Conservation (phyloP, 345 rosid species). For the Salix viminalis region DNA sequence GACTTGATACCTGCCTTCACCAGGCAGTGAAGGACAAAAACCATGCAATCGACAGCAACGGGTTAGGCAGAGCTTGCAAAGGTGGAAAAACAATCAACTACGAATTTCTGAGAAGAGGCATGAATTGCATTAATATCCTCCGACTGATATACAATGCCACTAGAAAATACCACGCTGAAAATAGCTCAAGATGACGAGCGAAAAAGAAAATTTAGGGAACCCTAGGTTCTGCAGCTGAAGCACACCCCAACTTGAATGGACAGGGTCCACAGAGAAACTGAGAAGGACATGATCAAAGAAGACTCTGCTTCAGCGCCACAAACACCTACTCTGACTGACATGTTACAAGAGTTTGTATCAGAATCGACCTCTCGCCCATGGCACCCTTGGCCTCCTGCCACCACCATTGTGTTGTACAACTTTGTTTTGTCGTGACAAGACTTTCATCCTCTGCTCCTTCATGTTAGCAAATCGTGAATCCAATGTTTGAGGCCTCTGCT, state of each 20-base stretch:
- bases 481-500: conserved; percentile 65
- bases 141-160: conserved; percentile 4
- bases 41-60: not conserved
- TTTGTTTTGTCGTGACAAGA: conserved; percentile 29
- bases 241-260: not conserved
- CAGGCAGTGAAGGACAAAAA: not conserved
- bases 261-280: not conserved
- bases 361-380: conserved; percentile 60
- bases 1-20: not conserved
- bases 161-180: not conserved
- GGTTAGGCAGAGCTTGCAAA: not conserved
- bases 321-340: not conserved
- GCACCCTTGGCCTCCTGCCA: conserved; percentile 35
- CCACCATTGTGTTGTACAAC: conserved; percentile 22
- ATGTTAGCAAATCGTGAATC: conserved; percentile 78
- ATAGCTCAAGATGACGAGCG: not conserved
- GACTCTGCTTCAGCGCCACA: not conserved
- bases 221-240: not conserved
- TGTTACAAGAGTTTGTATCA: conserved; percentile 10
- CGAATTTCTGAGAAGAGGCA: not conserved
- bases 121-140: not conserved
- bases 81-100: not conserved
- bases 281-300: not conserved
- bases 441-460: conserved; percentile 73
- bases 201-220: not conserved